Conservation (phyloP, 1,139 yeast genomes). For the Magnusiomyces magnusii region DNA sequence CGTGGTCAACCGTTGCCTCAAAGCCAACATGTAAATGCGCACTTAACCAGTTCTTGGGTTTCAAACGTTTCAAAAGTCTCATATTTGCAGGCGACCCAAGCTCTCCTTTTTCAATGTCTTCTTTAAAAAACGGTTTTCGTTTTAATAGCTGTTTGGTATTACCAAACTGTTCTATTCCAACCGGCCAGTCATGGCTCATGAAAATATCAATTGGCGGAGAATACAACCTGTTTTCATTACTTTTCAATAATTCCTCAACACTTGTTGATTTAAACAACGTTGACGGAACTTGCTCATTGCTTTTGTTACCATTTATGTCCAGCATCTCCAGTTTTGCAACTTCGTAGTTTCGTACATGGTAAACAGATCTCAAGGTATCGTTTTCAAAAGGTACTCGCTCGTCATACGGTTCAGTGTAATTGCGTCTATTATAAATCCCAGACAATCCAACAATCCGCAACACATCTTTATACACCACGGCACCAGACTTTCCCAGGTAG, state of each 20-base stretch:
- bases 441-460: slow-evolving; percentile 72
- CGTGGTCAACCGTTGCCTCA: slow-evolving; percentile 46
- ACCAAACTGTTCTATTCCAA: slow-evolving; percentile 64
- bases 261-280: slow-evolving; percentile 11
- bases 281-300: slow-evolving; percentile 17
- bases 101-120: slow-evolving; percentile 50
- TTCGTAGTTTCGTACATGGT: slow-evolving; percentile 67
- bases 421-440: slow-evolving; percentile 62
- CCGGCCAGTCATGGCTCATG: slow-evolving; percentile 94
- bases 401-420: slow-evolving; percentile 36
- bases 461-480: slow-evolving; percentile 51
- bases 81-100: slow-evolving; percentile 75
- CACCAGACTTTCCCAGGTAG: slow-evolving; percentile 73
- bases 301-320: slow-evolving; percentile 8
- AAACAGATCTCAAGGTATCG: slow-evolving; percentile 47
- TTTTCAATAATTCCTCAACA: background rate
- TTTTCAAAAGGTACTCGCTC: slow-evolving; percentile 47
- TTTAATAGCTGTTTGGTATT: slow-evolving; percentile 42
- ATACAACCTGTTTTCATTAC: background rate
- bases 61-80: slow-evolving; percentile 44
- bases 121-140: slow-evolving; percentile 57
- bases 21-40: slow-evolving; percentile 83
- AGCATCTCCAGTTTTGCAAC: slow-evolving; percentile 46
- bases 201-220: slow-evolving; percentile 41
- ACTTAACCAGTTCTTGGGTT: slow-evolving; percentile 74